Evolutionary conservation across 306 rosid species (phyloP), one percentile per base, ranked within the genome.

Genomic region (Psophocarpus tetragonolobus): DNA sequence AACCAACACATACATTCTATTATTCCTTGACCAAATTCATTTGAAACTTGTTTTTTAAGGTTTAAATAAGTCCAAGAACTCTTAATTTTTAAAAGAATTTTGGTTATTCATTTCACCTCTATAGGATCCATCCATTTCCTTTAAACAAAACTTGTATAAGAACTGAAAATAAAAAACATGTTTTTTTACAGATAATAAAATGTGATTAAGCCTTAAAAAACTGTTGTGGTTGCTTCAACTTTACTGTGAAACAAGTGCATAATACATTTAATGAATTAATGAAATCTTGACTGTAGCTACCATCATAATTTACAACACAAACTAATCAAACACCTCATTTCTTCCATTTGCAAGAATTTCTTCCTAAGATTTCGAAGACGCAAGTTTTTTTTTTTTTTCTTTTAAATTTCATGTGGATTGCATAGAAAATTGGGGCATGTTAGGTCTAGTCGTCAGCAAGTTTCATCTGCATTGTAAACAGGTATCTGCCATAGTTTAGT

Each of bases 401-500:
- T n/a, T n/a, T n/a, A n/a, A 62, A 32, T n/a, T 60, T 60, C 15
- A 8, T 8, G 68, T 24, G 33, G 61, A 41, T 44, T 27, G 39
- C 71, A 35, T 18, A 41, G 61, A 29, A 29, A 39, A 72, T 44
- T 42, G 63, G 63, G 35, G 48, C 27, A 53, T 42, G 48, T 61
- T 14, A 61, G 3, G 47, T 18, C 32, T 18, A 32, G 63, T 39
- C 44, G 77, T 92, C 85, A 88, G 77, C 91, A 83, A 71, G 67
- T 81, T 83, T 89, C 92, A 71, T 87, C 91, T 64, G 81, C 81
- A 23, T 87, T 84, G 82, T 91, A 84, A 54, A 93, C 91, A 35
- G 99, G 98, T 78, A 82, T 83, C 86, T 96, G 92, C 99, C 99
- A 96, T 4, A 17, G 61, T 80, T 91, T 96, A 20, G 93, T 91